phyloP scores from a whole-genome alignment of 2,329 filamentous ascomycete genomes.

The Plenodomus biglobosus region DNA sequence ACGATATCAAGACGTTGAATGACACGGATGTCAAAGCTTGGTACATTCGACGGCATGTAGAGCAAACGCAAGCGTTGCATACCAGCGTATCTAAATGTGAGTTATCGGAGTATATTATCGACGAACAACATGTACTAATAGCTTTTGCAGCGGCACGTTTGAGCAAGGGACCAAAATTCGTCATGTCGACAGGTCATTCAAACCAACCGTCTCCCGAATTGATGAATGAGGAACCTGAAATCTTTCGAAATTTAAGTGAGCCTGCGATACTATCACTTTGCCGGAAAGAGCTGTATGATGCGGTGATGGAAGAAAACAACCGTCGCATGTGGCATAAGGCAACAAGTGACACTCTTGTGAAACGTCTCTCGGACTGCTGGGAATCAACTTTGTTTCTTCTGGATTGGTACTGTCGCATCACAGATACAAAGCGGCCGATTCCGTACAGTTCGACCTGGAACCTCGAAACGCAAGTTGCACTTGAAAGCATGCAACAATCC shows the following conservation, averaged over 20 bases:
- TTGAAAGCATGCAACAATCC: slow-evolving; percentile 55
- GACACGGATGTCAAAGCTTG: slow-evolving; percentile 56
- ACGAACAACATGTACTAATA: slow-evolving; percentile 2
- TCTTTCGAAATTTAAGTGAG: slow-evolving; percentile 51
- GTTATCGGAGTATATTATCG: neutral
- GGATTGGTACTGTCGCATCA: slow-evolving; percentile 55
- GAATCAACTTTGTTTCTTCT: slow-evolving; percentile 57
- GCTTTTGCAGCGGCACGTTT: slow-evolving; percentile 14
- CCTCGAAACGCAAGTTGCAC: slow-evolving; percentile 57
- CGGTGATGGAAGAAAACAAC: slow-evolving; percentile 50
- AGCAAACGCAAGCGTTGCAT: slow-evolving; percentile 10
- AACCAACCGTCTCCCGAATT: slow-evolving; percentile 31
- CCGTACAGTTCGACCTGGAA: slow-evolving; percentile 61
- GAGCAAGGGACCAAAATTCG: slow-evolving; percentile 27
- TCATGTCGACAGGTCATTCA: slow-evolving; percentile 29
- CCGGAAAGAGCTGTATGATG: slow-evolving; percentile 49
- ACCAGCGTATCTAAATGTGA: slow-evolving; percentile 10
- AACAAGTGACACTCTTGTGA: slow-evolving; percentile 51
- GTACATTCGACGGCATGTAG: slow-evolving; percentile 45
- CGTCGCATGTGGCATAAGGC: slow-evolving; percentile 49
- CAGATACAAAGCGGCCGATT: slow-evolving; percentile 53
- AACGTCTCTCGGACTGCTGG: slow-evolving; percentile 55
- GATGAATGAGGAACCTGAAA: slow-evolving; percentile 35
- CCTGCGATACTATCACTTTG: slow-evolving; percentile 53
- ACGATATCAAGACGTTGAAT: slow-evolving; percentile 52